A percentile compares a stretch with the other conserved stretches of the same genome.
These are phyloP conservation scores for Lodderomyces theae DNA, from an alignment of 1,139 yeast genomes.

Conservation along the genomic window DNA sequence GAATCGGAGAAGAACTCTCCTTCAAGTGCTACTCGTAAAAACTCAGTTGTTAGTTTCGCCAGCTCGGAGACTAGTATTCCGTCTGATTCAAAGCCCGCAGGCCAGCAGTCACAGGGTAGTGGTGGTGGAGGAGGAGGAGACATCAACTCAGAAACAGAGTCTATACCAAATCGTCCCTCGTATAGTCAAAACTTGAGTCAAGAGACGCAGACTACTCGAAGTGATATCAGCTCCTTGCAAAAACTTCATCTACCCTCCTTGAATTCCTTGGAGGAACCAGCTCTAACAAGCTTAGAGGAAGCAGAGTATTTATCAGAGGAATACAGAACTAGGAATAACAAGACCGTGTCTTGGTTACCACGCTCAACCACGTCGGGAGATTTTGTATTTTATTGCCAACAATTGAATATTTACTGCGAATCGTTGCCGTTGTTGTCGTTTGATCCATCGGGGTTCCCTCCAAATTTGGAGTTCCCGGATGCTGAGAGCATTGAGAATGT, in stretches of 20 bases:
- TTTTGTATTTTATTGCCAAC: slow-evolving; percentile 56
- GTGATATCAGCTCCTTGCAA: background rate
- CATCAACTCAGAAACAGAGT: background rate
- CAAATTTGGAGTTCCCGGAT: slow-evolving; percentile 30
- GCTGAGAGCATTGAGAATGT: slow-evolving; percentile 23
- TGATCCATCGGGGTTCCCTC: slow-evolving; percentile 18
- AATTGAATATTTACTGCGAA: slow-evolving; percentile 55
- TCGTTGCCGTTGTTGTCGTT: slow-evolving; percentile 47
- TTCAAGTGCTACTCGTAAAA: slow-evolving; percentile 37
- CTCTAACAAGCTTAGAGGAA: slow-evolving; percentile 27
- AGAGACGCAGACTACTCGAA: background rate
- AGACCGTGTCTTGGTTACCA: slow-evolving; percentile 49
- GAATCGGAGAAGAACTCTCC: slow-evolving; percentile 34
- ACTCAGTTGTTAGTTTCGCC: slow-evolving; percentile 49
- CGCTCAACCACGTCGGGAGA: slow-evolving; percentile 55
- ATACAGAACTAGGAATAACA: slow-evolving; percentile 28
- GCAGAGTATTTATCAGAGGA: slow-evolving; percentile 38
- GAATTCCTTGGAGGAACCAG: slow-evolving; percentile 14
- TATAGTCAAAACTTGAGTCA: background rate
- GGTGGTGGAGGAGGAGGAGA: too few species aligned
- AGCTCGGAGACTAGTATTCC: slow-evolving; percentile 38
- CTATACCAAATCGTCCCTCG: background rate
- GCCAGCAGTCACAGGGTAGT: slow-evolving; percentile 1
- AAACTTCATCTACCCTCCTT: background rate
- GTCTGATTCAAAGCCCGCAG: slow-evolving; percentile 13